These are phyloP conservation scores for Dioscorea alata DNA, from an alignment of 106 monocot genomes.

Conservation along the genomic window DNA sequence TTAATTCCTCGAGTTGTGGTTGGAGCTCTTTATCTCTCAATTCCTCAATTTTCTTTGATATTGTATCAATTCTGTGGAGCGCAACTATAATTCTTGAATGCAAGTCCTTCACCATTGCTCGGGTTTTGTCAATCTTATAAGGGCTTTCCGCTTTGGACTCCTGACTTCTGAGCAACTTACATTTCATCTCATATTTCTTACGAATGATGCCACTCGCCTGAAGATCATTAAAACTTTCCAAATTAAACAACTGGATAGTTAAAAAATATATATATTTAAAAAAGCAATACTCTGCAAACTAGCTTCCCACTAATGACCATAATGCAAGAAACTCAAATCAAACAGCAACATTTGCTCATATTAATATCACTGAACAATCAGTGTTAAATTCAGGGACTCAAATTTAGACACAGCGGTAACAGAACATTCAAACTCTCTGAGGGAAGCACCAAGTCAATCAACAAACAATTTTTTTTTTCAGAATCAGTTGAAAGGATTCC, in stretches of 20 bases:
- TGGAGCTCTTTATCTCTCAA: slow-evolving; percentile 89
- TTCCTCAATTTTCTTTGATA: slow-evolving; percentile 85
- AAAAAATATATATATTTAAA: neutral
- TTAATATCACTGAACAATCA: no score
- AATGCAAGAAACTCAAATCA: no score
- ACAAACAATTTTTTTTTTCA: neutral
- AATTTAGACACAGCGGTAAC: no score
- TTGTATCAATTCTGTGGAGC: slow-evolving; percentile 62
- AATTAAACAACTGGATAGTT: neutral
- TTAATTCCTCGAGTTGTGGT: slow-evolving; percentile 92
- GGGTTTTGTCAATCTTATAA: slow-evolving; percentile 72
- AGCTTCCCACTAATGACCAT: no score
- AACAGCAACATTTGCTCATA: no score
- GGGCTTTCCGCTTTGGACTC: slow-evolving; percentile 54
- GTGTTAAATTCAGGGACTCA: no score
- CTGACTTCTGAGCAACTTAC: slow-evolving; percentile 64
- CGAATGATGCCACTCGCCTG: slow-evolving; percentile 82
- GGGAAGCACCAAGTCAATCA: neutral
- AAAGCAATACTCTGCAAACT: neutral
- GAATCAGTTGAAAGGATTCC: neutral
- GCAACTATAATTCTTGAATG: slow-evolving; percentile 46
- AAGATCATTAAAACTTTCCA: neutral
- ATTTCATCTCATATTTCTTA: slow-evolving; percentile 79
- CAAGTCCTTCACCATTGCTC: slow-evolving; percentile 82
- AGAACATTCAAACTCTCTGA: neutral